These are phyloP conservation scores for Effrenium voratum DNA, from an alignment of 73 alveolate genomes.

Conservation along the genomic window DNA sequence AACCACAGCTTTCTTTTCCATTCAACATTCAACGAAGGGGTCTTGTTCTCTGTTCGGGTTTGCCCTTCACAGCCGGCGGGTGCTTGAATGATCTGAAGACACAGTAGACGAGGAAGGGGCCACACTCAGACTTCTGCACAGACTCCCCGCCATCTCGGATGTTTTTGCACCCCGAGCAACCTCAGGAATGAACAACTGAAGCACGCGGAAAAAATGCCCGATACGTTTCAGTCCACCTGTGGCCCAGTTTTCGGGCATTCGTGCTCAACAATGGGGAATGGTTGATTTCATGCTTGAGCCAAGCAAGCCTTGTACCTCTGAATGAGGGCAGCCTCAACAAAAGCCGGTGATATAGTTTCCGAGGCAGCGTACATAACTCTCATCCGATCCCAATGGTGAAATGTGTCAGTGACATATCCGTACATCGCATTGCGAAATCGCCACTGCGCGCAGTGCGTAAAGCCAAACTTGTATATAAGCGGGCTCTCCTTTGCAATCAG, in stretches of 20 bases:
- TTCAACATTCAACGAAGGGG: no score
- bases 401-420: neutral
- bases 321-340: slow-evolving; percentile 13
- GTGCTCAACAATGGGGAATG: neutral
- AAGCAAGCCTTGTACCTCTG: neutral
- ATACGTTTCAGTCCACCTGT: neutral
- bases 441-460: neutral
- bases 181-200: neutral
- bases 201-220: neutral
- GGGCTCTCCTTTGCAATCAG: no score
- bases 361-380: neutral
- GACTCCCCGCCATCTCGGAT: slow-evolving; percentile 18
- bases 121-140: neutral
- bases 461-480: neutral
- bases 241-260: neutral
- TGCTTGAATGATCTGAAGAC: neutral
- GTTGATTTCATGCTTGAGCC: neutral
- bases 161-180: slow-evolving; percentile 11
- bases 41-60: no score
- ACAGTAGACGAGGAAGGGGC: slow-evolving; percentile 2
- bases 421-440: neutral
- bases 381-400: neutral
- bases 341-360: neutral
- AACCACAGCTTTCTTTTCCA: no score
- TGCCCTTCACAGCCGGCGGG: no score